phyloP scores from a whole-genome alignment of 2,329 filamentous ascomycete genomes.

The Monosporascus sp. region DNA sequence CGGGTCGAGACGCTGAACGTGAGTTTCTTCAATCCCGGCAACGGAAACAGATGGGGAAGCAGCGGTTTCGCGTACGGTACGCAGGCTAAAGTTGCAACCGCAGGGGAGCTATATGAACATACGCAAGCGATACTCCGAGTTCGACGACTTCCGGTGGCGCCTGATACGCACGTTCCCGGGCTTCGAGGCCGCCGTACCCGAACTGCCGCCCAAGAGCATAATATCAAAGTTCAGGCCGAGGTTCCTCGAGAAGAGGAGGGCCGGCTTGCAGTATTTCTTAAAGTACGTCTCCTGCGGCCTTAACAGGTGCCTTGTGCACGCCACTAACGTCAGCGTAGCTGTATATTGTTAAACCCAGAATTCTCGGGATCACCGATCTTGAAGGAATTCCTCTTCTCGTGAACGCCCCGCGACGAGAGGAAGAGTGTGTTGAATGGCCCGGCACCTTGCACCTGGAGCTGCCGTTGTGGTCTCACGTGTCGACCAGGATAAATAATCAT shows the following conservation, averaged over 20 bases:
- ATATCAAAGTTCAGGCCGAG: conserved; percentile 78
- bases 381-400: conserved; percentile 81
- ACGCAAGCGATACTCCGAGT: conserved; percentile 82
- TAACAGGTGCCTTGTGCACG: background rate
- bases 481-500: background rate
- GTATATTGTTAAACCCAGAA: conserved; percentile 86
- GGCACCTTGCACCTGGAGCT: too few species aligned
- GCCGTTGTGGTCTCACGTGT: too few species aligned
- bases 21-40: conserved; percentile 27
- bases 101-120: conserved; percentile 58
- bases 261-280: conserved; percentile 84
- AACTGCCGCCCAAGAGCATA: conserved; percentile 83
- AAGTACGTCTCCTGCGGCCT: conserved; percentile 55
- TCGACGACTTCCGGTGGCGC: conserved; percentile 71
- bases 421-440: too few species aligned
- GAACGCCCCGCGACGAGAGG: background rate
- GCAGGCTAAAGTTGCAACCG: too few species aligned
- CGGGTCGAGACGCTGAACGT: conserved; percentile 80
- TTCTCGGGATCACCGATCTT: conserved; percentile 87
- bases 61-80: too few species aligned
- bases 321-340: conserved; percentile 46
- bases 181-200: conserved; percentile 80
- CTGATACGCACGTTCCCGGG: conserved; percentile 77
- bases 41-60: background rate
- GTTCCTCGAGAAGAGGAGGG: conserved; percentile 79